Percentiles rank a stretch among this genome's conserved stretches.
These are phyloP conservation scores for Collybia sp. DNA, from an alignment of 768 basidiomycete genomes.

Conservation along the genomic window DNA sequence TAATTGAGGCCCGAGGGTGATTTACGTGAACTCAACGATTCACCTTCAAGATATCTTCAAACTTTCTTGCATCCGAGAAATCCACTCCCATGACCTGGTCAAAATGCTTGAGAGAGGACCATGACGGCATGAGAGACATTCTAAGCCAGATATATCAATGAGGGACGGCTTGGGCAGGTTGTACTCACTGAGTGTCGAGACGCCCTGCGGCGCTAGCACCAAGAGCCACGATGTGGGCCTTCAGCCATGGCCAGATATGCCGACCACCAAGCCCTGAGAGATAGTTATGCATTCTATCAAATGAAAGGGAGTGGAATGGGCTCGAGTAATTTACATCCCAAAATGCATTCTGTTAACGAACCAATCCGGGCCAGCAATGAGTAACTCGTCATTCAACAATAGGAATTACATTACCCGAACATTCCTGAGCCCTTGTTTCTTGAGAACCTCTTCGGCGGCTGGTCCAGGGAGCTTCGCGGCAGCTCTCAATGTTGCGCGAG, in stretches of 20 bases:
- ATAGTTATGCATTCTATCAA: slow-evolving; percentile 33
- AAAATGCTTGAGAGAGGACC: slow-evolving; percentile 27
- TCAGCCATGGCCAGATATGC: slow-evolving; percentile 23
- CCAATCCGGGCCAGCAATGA: not conserved
- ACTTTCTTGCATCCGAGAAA: slow-evolving; percentile 27
- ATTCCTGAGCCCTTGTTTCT: slow-evolving; percentile 13
- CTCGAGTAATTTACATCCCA: slow-evolving; percentile 29
- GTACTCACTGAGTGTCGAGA: slow-evolving; percentile 20
- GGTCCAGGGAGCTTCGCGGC: slow-evolving; percentile 5
- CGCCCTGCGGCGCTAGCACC: slow-evolving; percentile 7
- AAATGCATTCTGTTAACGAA: slow-evolving; percentile 30
- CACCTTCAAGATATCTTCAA: slow-evolving; percentile 27
- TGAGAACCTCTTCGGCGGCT: slow-evolving; percentile 15
- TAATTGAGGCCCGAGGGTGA: not conserved
- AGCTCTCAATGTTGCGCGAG: slow-evolving; percentile 7
- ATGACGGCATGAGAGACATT: slow-evolving; percentile 19
- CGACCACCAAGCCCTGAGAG: slow-evolving; percentile 25
- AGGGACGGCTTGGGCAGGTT: not conserved
- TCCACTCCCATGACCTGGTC: slow-evolving; percentile 9
- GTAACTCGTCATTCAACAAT: not conserved
- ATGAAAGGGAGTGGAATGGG: slow-evolving; percentile 26
- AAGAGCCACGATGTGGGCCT: slow-evolving; percentile 11
- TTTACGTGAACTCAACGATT: not conserved
- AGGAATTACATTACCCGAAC: slow-evolving; percentile 15
- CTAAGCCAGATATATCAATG: slow-evolving; percentile 6